Percentiles rank a stretch among this genome's conserved stretches.
Evolutionary conservation across 1,139 yeast genomes (phyloP).

Genomic region (Tardiomyces blankii): DNA sequence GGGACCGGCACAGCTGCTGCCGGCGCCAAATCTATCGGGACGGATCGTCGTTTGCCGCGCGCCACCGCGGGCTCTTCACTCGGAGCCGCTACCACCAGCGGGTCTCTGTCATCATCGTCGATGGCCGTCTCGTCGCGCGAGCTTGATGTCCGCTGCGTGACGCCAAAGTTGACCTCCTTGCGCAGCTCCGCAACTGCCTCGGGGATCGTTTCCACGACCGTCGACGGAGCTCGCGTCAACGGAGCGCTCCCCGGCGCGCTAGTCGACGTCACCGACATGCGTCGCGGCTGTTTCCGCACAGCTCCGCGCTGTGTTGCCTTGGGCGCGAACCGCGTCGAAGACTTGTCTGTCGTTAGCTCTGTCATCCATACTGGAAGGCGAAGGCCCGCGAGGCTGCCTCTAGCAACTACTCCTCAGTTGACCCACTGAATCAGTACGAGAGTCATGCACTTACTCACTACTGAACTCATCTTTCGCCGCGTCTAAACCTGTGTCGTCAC

Average conservation of each 20-base stretch:
- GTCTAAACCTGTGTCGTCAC: too few species aligned
- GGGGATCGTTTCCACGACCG: neutral
- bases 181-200: neutral
- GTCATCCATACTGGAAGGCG: neutral
- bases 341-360: constrained; percentile 11
- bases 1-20: neutral
- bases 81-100: neutral
- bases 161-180: neutral
- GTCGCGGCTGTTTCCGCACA: constrained; percentile 10
- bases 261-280: constrained; percentile 7
- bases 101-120: neutral
- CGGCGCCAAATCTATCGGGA: neutral
- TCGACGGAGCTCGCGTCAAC: neutral
- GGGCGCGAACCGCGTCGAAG: constrained; percentile 22
- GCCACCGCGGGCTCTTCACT: neutral
- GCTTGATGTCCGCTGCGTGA: neutral
- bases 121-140: neutral
- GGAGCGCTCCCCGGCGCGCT: neutral
- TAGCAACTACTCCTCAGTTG: too few species aligned
- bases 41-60: too few species aligned
- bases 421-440: too few species aligned
- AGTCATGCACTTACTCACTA: neutral
- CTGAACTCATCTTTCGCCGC: neutral
- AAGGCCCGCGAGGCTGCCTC: too few species aligned
- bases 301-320: constrained; percentile 18